phyloP scores from a whole-genome alignment of 192 early-diverging fungal genomes.

The Coemansia sp. region DNA sequence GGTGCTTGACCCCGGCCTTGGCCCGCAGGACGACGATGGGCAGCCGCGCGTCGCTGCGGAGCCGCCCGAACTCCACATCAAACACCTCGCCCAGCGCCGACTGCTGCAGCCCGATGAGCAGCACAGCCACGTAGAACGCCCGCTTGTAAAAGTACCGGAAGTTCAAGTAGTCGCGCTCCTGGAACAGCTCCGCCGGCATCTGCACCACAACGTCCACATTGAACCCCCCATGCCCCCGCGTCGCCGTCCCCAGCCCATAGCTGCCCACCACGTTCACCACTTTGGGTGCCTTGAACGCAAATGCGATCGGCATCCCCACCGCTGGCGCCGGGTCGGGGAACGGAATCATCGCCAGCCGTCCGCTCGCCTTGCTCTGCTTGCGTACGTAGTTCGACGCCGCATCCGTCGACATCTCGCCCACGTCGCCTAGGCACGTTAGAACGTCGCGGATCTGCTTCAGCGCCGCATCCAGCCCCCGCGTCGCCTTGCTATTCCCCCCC shows the following conservation, averaged over 20 bases:
- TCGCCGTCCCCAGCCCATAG: conserved; percentile 77
- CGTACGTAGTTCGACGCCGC: conserved; percentile 43
- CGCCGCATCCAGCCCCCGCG: conserved; percentile 33
- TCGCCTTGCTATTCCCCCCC: conserved; percentile 18
- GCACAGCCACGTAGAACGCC: conserved; percentile 83
- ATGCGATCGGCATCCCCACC: conserved; percentile 69
- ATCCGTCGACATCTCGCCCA: conserved; percentile 26
- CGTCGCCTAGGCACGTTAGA: conserved; percentile 7
- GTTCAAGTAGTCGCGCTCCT: conserved; percentile 93
- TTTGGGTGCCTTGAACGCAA: conserved; percentile 74
- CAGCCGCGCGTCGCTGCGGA: conserved; percentile 64
- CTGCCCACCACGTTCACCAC: conserved; percentile 85
- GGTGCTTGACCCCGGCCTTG: conserved; percentile 14
- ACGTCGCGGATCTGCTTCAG: conserved; percentile 58
- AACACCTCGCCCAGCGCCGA: conserved; percentile 54
- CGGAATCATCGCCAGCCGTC: conserved; percentile 46
- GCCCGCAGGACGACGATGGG: conserved; percentile 64
- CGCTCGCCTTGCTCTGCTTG: conserved; percentile 54
- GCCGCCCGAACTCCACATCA: conserved; percentile 52
- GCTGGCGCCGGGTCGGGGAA: conserved; percentile 78
- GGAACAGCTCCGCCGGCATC: conserved; percentile 82
- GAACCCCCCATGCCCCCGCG: conserved; percentile 58
- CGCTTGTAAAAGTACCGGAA: conserved; percentile 95
- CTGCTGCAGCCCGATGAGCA: conserved; percentile 46
- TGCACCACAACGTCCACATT: conserved; percentile 91